Base-by-base conservation (phyloP, 768 basidiomycete species). In the Termitomyces heimii region DNA sequence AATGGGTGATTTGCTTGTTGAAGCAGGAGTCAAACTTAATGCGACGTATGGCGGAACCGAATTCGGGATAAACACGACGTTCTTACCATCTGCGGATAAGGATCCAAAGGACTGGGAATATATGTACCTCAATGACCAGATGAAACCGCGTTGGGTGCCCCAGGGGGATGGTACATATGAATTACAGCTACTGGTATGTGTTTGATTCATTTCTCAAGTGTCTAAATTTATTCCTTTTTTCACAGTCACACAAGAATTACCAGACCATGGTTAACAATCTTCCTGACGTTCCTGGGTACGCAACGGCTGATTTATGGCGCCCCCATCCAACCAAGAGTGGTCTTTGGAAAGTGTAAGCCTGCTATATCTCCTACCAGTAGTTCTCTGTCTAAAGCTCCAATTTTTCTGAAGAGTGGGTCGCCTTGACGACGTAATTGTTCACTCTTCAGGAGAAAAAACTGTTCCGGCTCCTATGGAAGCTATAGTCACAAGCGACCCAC, bases 271-370 rank as follows among this genome's bases (percentile, higher is more conserved):
- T 73, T 0, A 69, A 75, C 37, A 77, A 80, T 37, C 47, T 75
- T 39, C 53, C 55, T 7, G 71, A 73, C 56, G 65, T 68, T 9
- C 66, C 61, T 44, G 78, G 78, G 10, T 80, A 79, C 50, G 73
- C 73, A 0, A 78, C 73, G 13, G 72, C 71, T 3, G 80, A 81
- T 64, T 61, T 78, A 5, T 78, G 75, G 58, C 53, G 72, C 22
- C 69, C 67, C 32, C 80, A 82, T 57, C 77, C 80, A 0, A 75
- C 34, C 4, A 50, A 50, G 16, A 35, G 35, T 16, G 48, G 48
- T 3, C 48, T 50, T 35, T 50, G 48, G 48, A 50, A 16, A 14
- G 16, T 50, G 48, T 35, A 35, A 24, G 34, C 18, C n/a, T 20
- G 3, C n/a, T 10, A 40, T 3, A 9, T 40, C n/a, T n/a, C 20